Evolutionary conservation across 805 yeast genomes (phyloP), one percentile per base, ranked within the genome.

Genomic region (Pichia kluyveri): DNA sequence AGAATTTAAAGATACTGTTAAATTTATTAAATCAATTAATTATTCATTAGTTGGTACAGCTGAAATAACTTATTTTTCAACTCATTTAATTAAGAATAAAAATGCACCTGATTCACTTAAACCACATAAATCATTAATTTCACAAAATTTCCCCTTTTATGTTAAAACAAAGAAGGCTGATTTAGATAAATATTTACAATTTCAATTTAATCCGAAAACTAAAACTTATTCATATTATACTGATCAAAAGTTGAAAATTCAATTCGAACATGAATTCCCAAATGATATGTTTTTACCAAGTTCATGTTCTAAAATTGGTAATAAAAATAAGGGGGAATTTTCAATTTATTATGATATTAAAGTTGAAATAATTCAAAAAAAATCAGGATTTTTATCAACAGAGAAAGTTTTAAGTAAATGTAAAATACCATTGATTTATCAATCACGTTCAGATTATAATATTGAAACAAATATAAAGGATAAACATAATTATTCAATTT

Each of bases 11-110:
- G 48, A 48, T 26, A 11, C 27, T 11, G 15, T 41, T 7, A 38
- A 38, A 3, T 44, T 42, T 12, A 19, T 48, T 8, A 18, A 34
- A 4, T 15, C 9, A 15, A 38, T 48, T 17, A 43, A 27, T 17
- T 44, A 42, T 48, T 48, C 48, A 2, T n/a, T 48, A 36, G 10
- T 14, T 11, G 51, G 48, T 14, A 14, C 17, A n/a, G 43, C 46
- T 11, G n/a, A 42, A 5, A 27, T 48, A 8, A 8, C 26, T 8
- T 38, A 38, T 37, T 30, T 41, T 18, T 32, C 43, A 12, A 32
- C 45, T 6, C 40, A 45, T 17, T 7, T 42, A 7, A 15, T 18
- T 14, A 39, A 38, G n/a, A 34, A 23, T 14, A 39, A 11, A 8
- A 4, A 38, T 15, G 30, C 31, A 15, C 15, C 17, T 15, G 15